Conservation (phyloP, 2,329 filamentous ascomycete species). For the Botryotinia globosa region DNA sequence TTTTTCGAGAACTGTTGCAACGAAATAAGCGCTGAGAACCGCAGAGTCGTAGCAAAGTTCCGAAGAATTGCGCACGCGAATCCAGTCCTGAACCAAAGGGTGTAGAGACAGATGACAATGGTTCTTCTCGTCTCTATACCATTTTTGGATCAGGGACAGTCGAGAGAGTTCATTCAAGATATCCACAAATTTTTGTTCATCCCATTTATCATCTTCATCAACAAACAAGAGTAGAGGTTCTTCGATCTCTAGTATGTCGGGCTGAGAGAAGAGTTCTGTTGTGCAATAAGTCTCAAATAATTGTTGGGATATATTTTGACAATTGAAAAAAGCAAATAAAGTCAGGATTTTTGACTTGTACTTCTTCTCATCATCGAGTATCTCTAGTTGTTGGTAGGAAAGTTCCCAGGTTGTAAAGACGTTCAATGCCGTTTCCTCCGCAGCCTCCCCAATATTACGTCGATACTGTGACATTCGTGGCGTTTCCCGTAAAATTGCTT, state of each 20-base stretch:
- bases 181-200: constrained; percentile 23
- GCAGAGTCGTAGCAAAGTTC: constrained; percentile 18
- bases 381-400: constrained; percentile 27
- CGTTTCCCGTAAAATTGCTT: constrained; percentile 26
- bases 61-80: constrained; percentile 24
- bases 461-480: constrained; percentile 28
- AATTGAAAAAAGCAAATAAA: constrained; percentile 32
- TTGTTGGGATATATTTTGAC: constrained; percentile 30
- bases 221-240: not conserved
- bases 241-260: too few relatives aligned
- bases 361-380: not conserved
- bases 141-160: constrained; percentile 29
- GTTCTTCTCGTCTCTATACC: constrained; percentile 22
- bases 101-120: constrained; percentile 28
- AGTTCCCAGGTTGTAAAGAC: constrained; percentile 36
- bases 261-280: too few relatives aligned
- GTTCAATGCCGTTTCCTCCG: constrained; percentile 25
- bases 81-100: constrained; percentile 32
- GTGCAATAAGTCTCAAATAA: constrained; percentile 27
- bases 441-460: constrained; percentile 13
- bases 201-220: constrained; percentile 15
- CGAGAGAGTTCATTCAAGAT: constrained; percentile 23
- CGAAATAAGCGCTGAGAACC: constrained; percentile 9
- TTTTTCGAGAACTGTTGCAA: not conserved
- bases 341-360: constrained; percentile 25